Percentiles rank a stretch among this genome's conserved stretches.
These are phyloP conservation scores for Penicillium brevicompactum DNA, from an alignment of 2,329 filamentous ascomycete species.

Conservation along the genomic window DNA sequence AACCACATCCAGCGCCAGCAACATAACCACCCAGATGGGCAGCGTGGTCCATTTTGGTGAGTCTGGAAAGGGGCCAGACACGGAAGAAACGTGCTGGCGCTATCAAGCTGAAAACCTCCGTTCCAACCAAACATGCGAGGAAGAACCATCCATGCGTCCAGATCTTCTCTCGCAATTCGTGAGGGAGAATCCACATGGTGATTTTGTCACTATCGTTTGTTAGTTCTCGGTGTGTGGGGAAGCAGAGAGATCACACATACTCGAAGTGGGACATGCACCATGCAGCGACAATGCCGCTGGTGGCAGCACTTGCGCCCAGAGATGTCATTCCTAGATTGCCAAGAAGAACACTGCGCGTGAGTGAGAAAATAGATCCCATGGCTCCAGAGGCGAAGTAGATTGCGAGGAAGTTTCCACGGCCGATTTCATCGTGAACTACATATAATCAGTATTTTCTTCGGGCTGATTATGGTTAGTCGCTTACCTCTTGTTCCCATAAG, in stretches of 20 bases:
- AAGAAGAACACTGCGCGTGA: constrained; percentile 48
- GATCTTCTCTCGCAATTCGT: constrained; percentile 42
- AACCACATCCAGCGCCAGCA: constrained; percentile 33
- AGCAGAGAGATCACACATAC: constrained; percentile 31
- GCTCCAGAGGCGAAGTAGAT: constrained; percentile 54
- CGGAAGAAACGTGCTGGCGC: constrained; percentile 25
- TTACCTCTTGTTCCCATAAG: constrained; percentile 55
- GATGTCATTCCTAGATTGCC: constrained; percentile 49
- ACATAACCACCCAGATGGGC: constrained; percentile 48
- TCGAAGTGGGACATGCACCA: constrained; percentile 51
- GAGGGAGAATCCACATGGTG: constrained; percentile 45
- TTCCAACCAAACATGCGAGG: constrained; percentile 37
- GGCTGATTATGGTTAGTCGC: constrained; percentile 3
- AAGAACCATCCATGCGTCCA: constrained; percentile 45
- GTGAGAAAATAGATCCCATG: constrained; percentile 49
- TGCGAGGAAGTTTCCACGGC: constrained; percentile 57
- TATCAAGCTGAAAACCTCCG: constrained; percentile 39
- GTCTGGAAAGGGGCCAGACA: constrained; percentile 26
- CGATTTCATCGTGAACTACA: constrained; percentile 46
- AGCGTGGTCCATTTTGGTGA: constrained; percentile 42
- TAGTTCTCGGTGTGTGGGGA: background rate
- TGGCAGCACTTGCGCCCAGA: constrained; percentile 55
- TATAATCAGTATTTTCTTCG: background rate
- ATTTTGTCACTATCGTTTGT: constrained; percentile 39
- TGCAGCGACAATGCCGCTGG: constrained; percentile 53